Evolutionary conservation across 83 land plant species (phyloP).

Genomic region (Picea abies): DNA sequence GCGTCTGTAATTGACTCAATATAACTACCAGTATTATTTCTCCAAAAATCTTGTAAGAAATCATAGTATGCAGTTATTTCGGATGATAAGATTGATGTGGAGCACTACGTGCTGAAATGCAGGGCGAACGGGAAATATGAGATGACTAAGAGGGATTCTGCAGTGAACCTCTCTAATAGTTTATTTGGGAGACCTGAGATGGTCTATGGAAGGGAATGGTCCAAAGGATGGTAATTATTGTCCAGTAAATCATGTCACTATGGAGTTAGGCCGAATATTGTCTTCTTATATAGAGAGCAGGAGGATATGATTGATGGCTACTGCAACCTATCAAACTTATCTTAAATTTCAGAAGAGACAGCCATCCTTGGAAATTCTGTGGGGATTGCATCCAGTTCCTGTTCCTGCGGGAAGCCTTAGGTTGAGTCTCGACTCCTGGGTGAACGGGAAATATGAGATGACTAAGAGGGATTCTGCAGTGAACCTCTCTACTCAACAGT

Average conservation of each 20-base stretch:
- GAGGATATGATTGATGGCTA: slow-evolving; percentile 68
- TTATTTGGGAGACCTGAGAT: slow-evolving; percentile 53
- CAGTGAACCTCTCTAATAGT: slow-evolving; percentile 15
- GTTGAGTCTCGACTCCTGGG: slow-evolving; percentile 54
- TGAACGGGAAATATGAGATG: too few relatives aligned
- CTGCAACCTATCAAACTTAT: slow-evolving; percentile 70
- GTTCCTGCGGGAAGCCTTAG: slow-evolving; percentile 47
- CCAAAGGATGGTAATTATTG: slow-evolving; percentile 15
- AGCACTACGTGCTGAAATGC: too few relatives aligned
- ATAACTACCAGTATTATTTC: too few relatives aligned
- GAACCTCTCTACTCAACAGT: too few relatives aligned
- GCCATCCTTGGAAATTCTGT: slow-evolving; percentile 56
- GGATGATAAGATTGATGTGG: too few relatives aligned
- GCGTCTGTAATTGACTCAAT: too few relatives aligned
- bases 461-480: too few relatives aligned
- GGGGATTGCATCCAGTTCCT: slow-evolving; percentile 69
- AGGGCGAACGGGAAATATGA: too few relatives aligned
- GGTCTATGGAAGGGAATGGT: slow-evolving; percentile 29
- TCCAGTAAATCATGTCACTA: slow-evolving; percentile 30
- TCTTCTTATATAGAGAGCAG: slow-evolving; percentile 11
- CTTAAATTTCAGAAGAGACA: slow-evolving; percentile 51
- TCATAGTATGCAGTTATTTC: too few relatives aligned
- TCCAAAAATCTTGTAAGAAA: too few relatives aligned
- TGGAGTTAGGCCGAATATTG: slow-evolving; percentile 42
- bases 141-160: too few relatives aligned